A percentile compares a stretch with the other conserved stretches of the same genome.
Evolutionary conservation across 495 filamentous ascomycete species (phyloP).

Genomic region (Daldinia grandis): DNA sequence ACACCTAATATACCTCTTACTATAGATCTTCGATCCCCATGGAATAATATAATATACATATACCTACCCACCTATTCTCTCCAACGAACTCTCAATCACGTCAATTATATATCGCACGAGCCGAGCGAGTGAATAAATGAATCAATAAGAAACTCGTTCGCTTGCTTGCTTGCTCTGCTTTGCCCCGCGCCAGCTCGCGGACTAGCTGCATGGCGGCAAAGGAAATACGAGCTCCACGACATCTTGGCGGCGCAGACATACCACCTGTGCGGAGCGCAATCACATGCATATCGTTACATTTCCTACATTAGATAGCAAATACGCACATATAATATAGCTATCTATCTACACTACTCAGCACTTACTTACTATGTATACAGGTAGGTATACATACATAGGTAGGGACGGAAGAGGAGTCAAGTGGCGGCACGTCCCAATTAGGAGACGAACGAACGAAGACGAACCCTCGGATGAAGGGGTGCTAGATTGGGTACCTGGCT

Average conservation of each 20-base stretch:
- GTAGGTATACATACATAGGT: background rate
- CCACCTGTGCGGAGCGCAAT: conserved; percentile 2
- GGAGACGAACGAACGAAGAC: background rate
- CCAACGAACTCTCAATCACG: too few relatives aligned
- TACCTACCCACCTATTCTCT: too few relatives aligned
- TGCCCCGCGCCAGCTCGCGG: background rate
- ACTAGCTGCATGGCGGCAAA: conserved; percentile 35
- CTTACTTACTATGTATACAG: background rate
- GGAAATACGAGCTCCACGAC: conserved; percentile 37
- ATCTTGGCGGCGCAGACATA: conserved; percentile 28
- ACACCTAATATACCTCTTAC: too few relatives aligned
- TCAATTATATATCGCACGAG: too few relatives aligned
- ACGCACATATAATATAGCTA: background rate
- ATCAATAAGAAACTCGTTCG: too few relatives aligned
- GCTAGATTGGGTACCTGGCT: too few relatives aligned
- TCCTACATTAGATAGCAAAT: background rate
- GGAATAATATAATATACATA: too few relatives aligned
- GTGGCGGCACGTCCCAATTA: conserved; percentile 6
- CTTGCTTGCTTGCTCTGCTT: too few relatives aligned
- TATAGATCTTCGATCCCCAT: background rate
- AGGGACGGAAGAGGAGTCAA: background rate
- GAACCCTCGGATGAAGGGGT: background rate
- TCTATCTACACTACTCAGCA: too few relatives aligned
- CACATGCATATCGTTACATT: conserved; percentile 35
- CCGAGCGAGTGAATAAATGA: background rate